Conservation (phyloP, 208 protist genomes). For the Blastocrithidia nonstop region DNA sequence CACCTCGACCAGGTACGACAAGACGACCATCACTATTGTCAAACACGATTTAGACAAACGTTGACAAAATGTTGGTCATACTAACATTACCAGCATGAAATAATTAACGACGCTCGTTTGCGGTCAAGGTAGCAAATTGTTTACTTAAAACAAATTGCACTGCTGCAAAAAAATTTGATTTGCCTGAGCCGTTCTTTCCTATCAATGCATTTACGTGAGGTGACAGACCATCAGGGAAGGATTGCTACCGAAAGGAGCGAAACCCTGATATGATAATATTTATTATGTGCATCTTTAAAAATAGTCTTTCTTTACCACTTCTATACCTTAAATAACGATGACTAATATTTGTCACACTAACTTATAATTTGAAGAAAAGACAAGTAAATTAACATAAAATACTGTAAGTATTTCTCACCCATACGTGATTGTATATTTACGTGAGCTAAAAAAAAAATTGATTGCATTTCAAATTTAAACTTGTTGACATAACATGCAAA, state of each 20-base stretch:
- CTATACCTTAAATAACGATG: too few species aligned
- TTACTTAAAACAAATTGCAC: slow-evolving; percentile 96
- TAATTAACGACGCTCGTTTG: slow-evolving; percentile 87
- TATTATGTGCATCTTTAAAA: slow-evolving; percentile 80
- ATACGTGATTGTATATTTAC: not conserved
- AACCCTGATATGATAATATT: slow-evolving; percentile 87
- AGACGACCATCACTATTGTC: slow-evolving; percentile 96
- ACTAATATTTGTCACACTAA: too few species aligned
- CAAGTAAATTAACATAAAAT: not conserved
- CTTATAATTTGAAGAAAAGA: not conserved
- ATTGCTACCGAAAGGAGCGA: slow-evolving; percentile 84
- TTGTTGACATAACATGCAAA: not conserved
- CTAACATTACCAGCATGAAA: slow-evolving; percentile 89
- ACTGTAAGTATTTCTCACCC: not conserved
- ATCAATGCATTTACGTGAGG: slow-evolving; percentile 78
- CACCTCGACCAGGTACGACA: slow-evolving; percentile 79
- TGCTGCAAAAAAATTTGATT: slow-evolving; percentile 95
- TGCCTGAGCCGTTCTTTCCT: slow-evolving; percentile 95
- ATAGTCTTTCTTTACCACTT: slow-evolving; percentile 1
- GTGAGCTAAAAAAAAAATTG: not conserved
- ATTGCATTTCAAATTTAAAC: not conserved
- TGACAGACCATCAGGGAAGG: slow-evolving; percentile 67
- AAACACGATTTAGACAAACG: slow-evolving; percentile 97
- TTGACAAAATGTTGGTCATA: slow-evolving; percentile 59
- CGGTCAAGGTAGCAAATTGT: slow-evolving; percentile 67